These are phyloP conservation scores for Bretschneidera sinensis DNA, from an alignment of 345 rosid species.

Conservation along the genomic window DNA sequence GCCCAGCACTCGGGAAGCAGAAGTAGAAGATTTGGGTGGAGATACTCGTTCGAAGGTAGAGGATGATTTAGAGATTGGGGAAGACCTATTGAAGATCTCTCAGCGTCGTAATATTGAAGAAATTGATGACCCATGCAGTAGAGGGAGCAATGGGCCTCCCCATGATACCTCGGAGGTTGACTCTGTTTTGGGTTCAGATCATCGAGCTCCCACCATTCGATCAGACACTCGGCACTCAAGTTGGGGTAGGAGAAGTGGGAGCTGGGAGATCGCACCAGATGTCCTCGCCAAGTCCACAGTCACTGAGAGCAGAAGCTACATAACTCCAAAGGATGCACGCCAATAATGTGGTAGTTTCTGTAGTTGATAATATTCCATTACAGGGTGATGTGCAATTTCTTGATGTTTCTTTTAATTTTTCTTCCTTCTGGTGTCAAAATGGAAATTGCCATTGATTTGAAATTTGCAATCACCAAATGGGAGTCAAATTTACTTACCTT, in stretches of 20 bases:
- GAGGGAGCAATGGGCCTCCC: slow-evolving; percentile 68
- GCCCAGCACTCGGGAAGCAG: slow-evolving; percentile 45
- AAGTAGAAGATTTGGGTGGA: slow-evolving; percentile 44
- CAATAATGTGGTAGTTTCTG: slow-evolving; percentile 22
- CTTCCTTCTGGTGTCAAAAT: not conserved
- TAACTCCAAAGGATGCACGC: slow-evolving; percentile 38
- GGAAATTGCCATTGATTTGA: not conserved
- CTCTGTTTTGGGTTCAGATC: slow-evolving; percentile 44
- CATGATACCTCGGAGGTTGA: slow-evolving; percentile 46
- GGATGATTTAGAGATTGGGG: slow-evolving; percentile 85
- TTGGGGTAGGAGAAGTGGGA: slow-evolving; percentile 79
- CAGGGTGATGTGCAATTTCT: slow-evolving; percentile 9
- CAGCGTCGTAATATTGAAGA: slow-evolving; percentile 77
- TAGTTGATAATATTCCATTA: not conserved
- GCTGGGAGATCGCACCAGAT: slow-evolving; percentile 68
- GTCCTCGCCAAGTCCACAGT: slow-evolving; percentile 43
- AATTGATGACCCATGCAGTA: slow-evolving; percentile 47
- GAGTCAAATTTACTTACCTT: slow-evolving; percentile 17
- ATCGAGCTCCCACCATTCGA: slow-evolving; percentile 65
- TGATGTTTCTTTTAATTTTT: slow-evolving; percentile 10
- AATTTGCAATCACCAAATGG: slow-evolving; percentile 3
- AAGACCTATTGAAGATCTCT: slow-evolving; percentile 83
- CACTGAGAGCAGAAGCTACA: slow-evolving; percentile 47
- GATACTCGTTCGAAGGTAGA: slow-evolving; percentile 81
- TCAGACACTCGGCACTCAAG: slow-evolving; percentile 70